Conservation (phyloP, 345 rosid genomes). For the Salix brachista region DNA sequence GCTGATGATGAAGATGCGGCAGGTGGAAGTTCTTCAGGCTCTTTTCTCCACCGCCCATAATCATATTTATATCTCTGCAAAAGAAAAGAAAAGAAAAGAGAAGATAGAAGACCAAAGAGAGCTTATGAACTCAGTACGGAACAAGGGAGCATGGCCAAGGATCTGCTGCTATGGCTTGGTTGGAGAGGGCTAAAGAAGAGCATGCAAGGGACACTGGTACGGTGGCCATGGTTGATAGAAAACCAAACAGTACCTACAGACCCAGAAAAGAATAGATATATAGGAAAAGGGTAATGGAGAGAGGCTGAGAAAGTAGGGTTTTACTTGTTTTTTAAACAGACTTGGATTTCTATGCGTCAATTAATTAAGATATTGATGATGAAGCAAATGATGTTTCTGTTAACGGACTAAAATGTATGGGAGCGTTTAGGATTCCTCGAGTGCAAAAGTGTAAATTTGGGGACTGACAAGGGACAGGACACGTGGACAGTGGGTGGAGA, state of each 20-base stretch:
- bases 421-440: background rate
- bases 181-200: conserved; percentile 33
- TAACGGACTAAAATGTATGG: background rate
- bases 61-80: background rate
- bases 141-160: conserved; percentile 42
- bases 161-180: conserved; percentile 27
- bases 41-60: conserved; percentile 44
- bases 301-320: conserved; percentile 4
- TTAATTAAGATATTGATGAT: background rate
- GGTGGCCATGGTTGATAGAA: conserved; percentile 34
- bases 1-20: conserved; percentile 18
- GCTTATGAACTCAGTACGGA: conserved; percentile 8
- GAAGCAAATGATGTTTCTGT: background rate
- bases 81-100: background rate
- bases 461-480: conserved; percentile 2
- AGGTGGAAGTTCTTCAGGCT: conserved; percentile 18
- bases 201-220: conserved; percentile 27
- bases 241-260: conserved; percentile 19
- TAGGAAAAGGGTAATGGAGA: background rate
- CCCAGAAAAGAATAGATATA: conserved; percentile 4
- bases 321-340: conserved; percentile 9
- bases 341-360: conserved; percentile 16
- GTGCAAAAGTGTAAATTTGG: conserved; percentile 7
- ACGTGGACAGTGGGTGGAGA: conserved; percentile 30
- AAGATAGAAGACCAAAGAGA: background rate